Percentiles rank a stretch among this genome's conserved stretches.
Evolutionary conservation across 2,329 filamentous ascomycete species (phyloP).

Genomic region (Cladophialophora immunda): DNA sequence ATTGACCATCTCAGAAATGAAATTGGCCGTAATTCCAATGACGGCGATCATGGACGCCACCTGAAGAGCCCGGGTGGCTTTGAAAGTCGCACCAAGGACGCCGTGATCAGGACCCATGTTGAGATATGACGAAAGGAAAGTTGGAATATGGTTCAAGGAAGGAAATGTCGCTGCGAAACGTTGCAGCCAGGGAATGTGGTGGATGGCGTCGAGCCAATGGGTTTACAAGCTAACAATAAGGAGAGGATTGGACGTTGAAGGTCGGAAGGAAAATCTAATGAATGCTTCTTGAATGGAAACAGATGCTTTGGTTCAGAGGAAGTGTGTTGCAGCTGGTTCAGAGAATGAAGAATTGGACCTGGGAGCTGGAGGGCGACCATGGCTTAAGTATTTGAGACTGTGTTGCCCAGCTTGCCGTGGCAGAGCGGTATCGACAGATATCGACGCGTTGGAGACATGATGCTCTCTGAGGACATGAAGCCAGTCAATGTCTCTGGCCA

Average conservation of each 20-base stretch:
- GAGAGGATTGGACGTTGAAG: slow-evolving; percentile 2
- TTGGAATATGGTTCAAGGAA: slow-evolving; percentile 14
- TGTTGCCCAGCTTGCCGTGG: not conserved
- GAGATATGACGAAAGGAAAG: slow-evolving; percentile 16
- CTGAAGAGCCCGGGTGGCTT: slow-evolving; percentile 75
- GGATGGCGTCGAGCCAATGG: slow-evolving; percentile 23
- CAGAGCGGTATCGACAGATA: not conserved
- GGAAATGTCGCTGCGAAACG: not conserved
- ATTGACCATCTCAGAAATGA: slow-evolving; percentile 77
- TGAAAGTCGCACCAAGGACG: slow-evolving; percentile 80
- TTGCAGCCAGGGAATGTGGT: slow-evolving; percentile 7
- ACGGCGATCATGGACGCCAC: slow-evolving; percentile 75
- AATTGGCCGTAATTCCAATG: slow-evolving; percentile 82
- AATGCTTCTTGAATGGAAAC: slow-evolving; percentile 12
- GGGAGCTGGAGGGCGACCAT: not conserved
- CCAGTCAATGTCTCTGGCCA: slow-evolving; percentile 20
- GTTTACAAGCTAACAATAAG: slow-evolving; percentile 10
- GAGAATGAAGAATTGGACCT: slow-evolving; percentile 1
- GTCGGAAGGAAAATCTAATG: slow-evolving; percentile 17
- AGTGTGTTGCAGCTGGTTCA: slow-evolving; percentile 19
- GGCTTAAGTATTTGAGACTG: slow-evolving; percentile 19
- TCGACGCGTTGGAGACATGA: slow-evolving; percentile 6
- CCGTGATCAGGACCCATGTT: slow-evolving; percentile 61
- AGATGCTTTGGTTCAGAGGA: slow-evolving; percentile 10
- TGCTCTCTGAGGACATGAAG: not conserved